Evolutionary conservation across 139 green algal species (phyloP).

Genomic region (Desmodesmus armatus): DNA sequence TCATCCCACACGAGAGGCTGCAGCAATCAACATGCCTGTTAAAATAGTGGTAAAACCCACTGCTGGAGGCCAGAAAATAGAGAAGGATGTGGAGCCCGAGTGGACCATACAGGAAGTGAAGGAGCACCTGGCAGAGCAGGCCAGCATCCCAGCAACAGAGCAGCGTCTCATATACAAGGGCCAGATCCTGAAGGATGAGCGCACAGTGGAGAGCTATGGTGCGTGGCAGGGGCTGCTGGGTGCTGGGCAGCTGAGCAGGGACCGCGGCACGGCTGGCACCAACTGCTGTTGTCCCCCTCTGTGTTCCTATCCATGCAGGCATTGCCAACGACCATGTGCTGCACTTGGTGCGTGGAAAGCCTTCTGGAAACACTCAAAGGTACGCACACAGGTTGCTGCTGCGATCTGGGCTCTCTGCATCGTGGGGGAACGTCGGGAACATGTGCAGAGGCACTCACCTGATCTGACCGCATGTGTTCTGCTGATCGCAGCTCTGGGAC

Average conservation of each 20-base stretch:
- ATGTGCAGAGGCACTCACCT: too few relatives aligned
- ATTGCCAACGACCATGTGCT: conserved; percentile 75
- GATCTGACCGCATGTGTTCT: too few relatives aligned
- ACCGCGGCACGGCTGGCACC: background rate
- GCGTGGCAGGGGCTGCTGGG: conserved; percentile 5
- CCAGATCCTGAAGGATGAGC: conserved; percentile 93
- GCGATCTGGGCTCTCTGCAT: background rate
- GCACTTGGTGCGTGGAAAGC: conserved; percentile 71
- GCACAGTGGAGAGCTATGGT: conserved; percentile 87
- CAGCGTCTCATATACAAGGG: conserved; percentile 96
- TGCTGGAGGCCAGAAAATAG: conserved; percentile 60
- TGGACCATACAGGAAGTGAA: conserved; percentile 84
- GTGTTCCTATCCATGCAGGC: conserved; percentile 57
- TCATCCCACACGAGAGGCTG: too few relatives aligned
- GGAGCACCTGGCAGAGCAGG: conserved; percentile 58
- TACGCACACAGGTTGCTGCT: background rate
- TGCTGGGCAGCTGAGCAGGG: background rate
- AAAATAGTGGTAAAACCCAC: conserved; percentile 67
- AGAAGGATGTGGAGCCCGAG: conserved; percentile 30
- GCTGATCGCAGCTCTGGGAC: conserved; percentile 17
- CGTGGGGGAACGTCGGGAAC: too few relatives aligned
- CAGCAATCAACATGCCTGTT: too few relatives aligned
- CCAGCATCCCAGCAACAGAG: conserved; percentile 53
- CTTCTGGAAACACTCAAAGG: conserved; percentile 43
- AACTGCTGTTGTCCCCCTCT: background rate